Base-by-base conservation (phyloP, 1,284 basidiomycete genomes). In the Microbotryum lychnidis-dioicae region DNA sequence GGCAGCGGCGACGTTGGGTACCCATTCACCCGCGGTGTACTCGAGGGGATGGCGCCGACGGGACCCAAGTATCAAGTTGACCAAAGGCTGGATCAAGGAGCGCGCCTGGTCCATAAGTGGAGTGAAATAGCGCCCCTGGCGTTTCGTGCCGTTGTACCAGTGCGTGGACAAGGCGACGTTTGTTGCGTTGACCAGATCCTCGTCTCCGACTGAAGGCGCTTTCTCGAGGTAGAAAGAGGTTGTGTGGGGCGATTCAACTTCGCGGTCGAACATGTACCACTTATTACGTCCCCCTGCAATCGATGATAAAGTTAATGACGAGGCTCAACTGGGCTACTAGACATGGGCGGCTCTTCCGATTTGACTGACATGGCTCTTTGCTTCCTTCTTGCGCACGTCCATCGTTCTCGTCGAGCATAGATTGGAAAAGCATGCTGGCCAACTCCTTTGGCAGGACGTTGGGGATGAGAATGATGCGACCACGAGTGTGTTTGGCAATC, bases 1-100 rank as follows among this genome's bases (percentile, higher is more conserved):
- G 4, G 89, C 84, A 0, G 89, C 92, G 5, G 91, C 91, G 27
- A 93, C 88, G 70, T 92, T 94, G 0, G 92, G 90, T 53, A 82
- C 79, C 92, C 92, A 97, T 5, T 74, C 70, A 0, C 82, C 18
- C 76, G 80, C 83, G 50, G 55, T 46, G 46, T 87, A 94, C 75
- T 96, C 91, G 4, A 86, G 76, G 2, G 82, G 80, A 73, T 83
- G 87, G 12, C 84, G 81, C 56, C 76, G 72, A 55, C 54, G 46
- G 9, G 33, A 56, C 54, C 73, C 78, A 70, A 94, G 79, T 69
- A 89, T 83, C 14, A 79, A 79, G 69, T 91, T 91, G 23, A 96
- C 90, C 1, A 86, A 76, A 10, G 79, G 77, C 73, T 92, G 89
- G 20, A 96, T 77, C 31, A 87, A 81, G 49, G 78, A 73, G 68